phyloP scores from a whole-genome alignment of 176 grass and related monocot genomes.

The Guadua angustifolia region DNA sequence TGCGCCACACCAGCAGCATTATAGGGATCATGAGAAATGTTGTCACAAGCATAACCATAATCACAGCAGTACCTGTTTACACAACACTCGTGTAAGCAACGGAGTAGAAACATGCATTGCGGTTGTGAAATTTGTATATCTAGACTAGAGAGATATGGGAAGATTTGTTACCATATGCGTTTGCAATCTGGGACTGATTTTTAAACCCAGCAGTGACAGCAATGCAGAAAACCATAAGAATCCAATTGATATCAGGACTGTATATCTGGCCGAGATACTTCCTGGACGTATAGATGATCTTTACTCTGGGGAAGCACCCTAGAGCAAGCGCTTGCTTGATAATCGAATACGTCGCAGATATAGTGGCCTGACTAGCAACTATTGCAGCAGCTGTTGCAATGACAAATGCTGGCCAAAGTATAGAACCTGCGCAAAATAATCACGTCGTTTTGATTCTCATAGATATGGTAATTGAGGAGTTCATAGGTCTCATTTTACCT shows the following conservation, averaged over 20 bases:
- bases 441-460: background rate
- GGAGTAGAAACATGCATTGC: background rate
- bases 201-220: conserved; percentile 80
- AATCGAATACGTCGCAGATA: conserved; percentile 84
- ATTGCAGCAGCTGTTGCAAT: conserved; percentile 75
- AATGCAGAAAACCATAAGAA: conserved; percentile 81
- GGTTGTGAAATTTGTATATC: background rate
- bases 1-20: conserved; percentile 88
- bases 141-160: background rate
- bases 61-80: conserved; percentile 78
- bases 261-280: conserved; percentile 88
- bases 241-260: conserved; percentile 90
- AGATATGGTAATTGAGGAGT: conserved; percentile 1
- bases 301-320: conserved; percentile 89
- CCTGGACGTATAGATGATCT: conserved; percentile 83
- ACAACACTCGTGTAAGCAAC: conserved; percentile 27
- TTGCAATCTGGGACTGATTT: conserved; percentile 72
- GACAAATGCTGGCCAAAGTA: conserved; percentile 80
- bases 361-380: conserved; percentile 93
- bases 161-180: conserved; percentile 72
- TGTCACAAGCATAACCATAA: conserved; percentile 93
- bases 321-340: conserved; percentile 86
- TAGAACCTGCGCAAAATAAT: conserved; percentile 43
- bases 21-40: conserved; percentile 87
- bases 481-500: conserved; percentile 41